Base-by-base conservation (phyloP, 2,329 filamentous ascomycete genomes). In the Endoconidiophora laricicola region DNA sequence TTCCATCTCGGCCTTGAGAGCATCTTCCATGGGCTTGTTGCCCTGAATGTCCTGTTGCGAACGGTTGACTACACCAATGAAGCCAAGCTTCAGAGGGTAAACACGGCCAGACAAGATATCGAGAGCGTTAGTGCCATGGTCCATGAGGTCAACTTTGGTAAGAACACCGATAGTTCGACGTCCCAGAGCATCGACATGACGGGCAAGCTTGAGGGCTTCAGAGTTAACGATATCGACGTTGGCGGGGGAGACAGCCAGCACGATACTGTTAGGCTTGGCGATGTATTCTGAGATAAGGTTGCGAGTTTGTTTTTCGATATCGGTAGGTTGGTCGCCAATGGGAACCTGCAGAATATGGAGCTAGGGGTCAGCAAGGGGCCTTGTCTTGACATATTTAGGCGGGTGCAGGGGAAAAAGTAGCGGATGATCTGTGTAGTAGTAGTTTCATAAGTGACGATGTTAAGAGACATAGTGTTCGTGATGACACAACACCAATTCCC, bases 191-290 rank as follows among this genome's bases (percentile, higher is more conserved):
- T 98, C 91, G 49, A 98, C 91, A 78, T 98, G 86, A 48, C 91
- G 82, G 54, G 91, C 91, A 54, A 98, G 81, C 67, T 98, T 98
- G 58, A 98, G 69, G 6, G 91, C 88, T 65, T 98, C 91, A 6
- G 91, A 98, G 66, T 98, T 98, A 63, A 96, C 91, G 59, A 98
- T 81, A 62, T 98, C 91, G 60, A 96, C 90, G 60, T 98, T 98
- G 48, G 91, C 91, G 16, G 91, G 90, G 10, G 91, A 96, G 22
- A 98, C 91, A 29, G 91, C 91, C 48, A 98, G 76, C 56, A 98
- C 81, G 60, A 98, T 94, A 66, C 90, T 95, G 73, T 98, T 98
- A 12, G 91, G 90, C 69, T 98, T 98, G 52, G 88, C 88, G 61
- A 96, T 98, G 63, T 95, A 98, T 69, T 98, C 91, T 50, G 88